Conservation (phyloP, 2,329 filamentous ascomycete species). For the Emericellopsis cladophorae region DNA sequence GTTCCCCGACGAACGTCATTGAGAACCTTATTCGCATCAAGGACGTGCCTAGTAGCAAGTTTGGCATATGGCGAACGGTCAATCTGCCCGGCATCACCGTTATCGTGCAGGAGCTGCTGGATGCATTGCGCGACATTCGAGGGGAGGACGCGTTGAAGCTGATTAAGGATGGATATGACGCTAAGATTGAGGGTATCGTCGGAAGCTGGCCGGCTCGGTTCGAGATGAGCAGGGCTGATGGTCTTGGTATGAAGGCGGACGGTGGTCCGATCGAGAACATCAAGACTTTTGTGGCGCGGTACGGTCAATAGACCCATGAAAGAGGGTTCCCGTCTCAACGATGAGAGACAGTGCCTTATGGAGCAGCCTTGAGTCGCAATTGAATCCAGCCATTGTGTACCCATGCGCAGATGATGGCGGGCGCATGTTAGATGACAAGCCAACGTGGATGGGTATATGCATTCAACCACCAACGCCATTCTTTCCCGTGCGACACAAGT, state of each 20-base stretch:
- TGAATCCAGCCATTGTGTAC: too few relatives aligned
- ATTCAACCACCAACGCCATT: too few relatives aligned
- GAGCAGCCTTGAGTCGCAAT: too few relatives aligned
- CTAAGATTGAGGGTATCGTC: conserved; percentile 33
- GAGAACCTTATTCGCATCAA: conserved; percentile 33
- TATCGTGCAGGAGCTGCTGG: conserved; percentile 38
- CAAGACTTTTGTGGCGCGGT: not conserved
- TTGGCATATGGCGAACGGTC: conserved; percentile 26
- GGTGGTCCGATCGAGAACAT: conserved; percentile 19
- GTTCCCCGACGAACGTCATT: conserved; percentile 35
- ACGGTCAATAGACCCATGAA: not conserved
- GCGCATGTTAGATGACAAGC: too few relatives aligned
- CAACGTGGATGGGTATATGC: too few relatives aligned
- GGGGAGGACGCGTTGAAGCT: conserved; percentile 27
- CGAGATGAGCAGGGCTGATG: conserved; percentile 34
- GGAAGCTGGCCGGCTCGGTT: conserved; percentile 40
- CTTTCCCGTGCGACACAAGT: not conserved
- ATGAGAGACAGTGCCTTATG: too few relatives aligned
- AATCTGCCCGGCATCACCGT: conserved; percentile 40
- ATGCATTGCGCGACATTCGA: conserved; percentile 33
- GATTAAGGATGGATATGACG: conserved; percentile 32
- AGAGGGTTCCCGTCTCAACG: too few relatives aligned
- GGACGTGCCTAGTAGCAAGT: conserved; percentile 23
- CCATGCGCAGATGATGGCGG: too few relatives aligned
- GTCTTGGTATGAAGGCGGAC: conserved; percentile 37